Percentiles rank a stretch among this genome's conserved stretches.
phyloP scores from a whole-genome alignment of 176 grass and related monocot genomes.

The Oryza meridionalis region DNA sequence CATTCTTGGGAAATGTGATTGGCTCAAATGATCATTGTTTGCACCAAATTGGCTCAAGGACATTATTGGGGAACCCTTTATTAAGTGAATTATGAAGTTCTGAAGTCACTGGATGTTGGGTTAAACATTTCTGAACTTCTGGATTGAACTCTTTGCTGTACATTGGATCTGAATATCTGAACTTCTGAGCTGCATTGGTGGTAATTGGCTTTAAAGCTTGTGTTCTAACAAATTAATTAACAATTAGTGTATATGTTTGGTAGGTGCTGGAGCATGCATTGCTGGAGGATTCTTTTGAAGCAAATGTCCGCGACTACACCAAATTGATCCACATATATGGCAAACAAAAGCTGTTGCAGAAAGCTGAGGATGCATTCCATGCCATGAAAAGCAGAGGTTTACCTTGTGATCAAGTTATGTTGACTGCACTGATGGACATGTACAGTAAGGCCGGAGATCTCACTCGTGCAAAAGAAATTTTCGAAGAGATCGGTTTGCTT shows the following conservation, averaged over 20 bases:
- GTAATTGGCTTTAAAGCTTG: background rate
- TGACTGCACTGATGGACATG: slow-evolving; percentile 66
- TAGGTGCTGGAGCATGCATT: slow-evolving; percentile 74
- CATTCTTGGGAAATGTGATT: too few species aligned
- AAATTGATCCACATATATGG: slow-evolving; percentile 75
- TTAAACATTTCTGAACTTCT: background rate
- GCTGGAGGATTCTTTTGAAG: slow-evolving; percentile 72
- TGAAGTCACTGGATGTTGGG: too few species aligned
- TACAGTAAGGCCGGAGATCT: slow-evolving; percentile 70
- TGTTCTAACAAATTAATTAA: background rate
- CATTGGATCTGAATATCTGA: background rate
- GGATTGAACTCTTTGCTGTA: background rate
- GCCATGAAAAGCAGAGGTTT: slow-evolving; percentile 76
- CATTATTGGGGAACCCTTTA: too few species aligned
- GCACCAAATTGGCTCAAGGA: too few species aligned
- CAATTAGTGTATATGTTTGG: background rate
- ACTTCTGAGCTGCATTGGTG: background rate
- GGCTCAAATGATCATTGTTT: too few species aligned
- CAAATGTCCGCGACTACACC: slow-evolving; percentile 76
- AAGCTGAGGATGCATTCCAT: slow-evolving; percentile 66
- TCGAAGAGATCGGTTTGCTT: slow-evolving; percentile 70
- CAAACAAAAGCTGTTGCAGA: slow-evolving; percentile 69
- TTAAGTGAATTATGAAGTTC: too few species aligned
- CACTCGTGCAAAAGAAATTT: slow-evolving; percentile 52
- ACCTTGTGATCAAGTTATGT: slow-evolving; percentile 67